Conservation (phyloP, 257 asterid genomes). For the Solanum ossicruentum region DNA sequence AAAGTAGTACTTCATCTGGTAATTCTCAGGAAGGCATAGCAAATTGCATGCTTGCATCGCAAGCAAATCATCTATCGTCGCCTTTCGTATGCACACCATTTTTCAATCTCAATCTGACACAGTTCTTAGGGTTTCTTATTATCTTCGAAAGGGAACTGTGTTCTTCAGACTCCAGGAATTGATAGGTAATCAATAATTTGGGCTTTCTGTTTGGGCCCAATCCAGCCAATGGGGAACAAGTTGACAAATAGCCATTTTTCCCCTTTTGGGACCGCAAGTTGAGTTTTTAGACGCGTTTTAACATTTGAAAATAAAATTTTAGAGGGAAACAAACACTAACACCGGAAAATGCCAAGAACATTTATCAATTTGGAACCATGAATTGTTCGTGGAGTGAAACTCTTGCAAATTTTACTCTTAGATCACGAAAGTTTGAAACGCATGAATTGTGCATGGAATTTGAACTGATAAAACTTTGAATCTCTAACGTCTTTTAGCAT, state of each 20-base stretch:
- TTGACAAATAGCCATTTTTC: not conserved
- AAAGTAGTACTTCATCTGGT: slow-evolving; percentile 94
- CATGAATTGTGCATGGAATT: not conserved
- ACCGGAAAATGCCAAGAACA: too few species aligned
- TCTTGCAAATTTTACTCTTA: too few species aligned
- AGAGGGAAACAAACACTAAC: too few species aligned
- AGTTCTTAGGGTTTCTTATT: not conserved
- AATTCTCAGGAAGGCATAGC: slow-evolving; percentile 88
- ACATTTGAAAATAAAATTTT: not conserved
- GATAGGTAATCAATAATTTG: not conserved
- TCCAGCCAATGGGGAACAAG: not conserved
- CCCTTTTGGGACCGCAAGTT: not conserved
- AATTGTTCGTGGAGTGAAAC: not conserved
- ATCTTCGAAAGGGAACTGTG: not conserved
- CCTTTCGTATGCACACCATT: slow-evolving; percentile 97
- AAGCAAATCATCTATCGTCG: slow-evolving; percentile 77
- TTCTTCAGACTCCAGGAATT: not conserved
- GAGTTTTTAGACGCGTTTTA: not conserved
- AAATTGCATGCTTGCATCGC: slow-evolving; percentile 97
- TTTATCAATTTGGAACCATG: not conserved
- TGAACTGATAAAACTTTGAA: not conserved
- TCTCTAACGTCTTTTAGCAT: accelerated
- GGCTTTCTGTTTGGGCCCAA: not conserved
- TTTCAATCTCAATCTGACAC: not conserved
- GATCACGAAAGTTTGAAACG: not conserved